Conservation (phyloP, 345 rosid genomes). For the Eucalyptus erythrocorys region DNA sequence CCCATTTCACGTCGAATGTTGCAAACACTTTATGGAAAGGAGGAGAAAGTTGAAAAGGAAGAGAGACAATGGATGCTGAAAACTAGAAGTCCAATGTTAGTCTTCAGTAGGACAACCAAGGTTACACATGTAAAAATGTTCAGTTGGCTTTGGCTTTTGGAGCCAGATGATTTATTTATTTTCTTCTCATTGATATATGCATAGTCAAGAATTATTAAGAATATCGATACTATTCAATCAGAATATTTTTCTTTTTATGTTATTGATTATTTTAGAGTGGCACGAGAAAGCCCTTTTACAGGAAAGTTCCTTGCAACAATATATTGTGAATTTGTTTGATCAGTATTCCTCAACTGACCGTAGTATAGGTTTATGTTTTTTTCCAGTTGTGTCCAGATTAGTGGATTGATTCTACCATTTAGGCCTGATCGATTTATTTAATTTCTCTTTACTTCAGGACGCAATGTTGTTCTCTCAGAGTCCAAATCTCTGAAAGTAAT, state of each 20-base stretch:
- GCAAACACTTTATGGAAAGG: neutral
- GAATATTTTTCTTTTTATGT: neutral
- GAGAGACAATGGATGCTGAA: neutral
- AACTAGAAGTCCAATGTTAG: neutral
- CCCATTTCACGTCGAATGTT: neutral
- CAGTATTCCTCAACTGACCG: neutral
- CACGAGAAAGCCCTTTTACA: neutral
- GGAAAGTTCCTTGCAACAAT: neutral
- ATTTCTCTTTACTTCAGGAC: slow-evolving; percentile 29
- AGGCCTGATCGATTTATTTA: neutral
- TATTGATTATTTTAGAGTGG: neutral
- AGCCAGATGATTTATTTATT: neutral
- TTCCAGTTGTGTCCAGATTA: neutral
- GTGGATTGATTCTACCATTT: neutral
- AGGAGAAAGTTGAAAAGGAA: neutral
- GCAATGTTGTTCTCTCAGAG: slow-evolving; percentile 69
- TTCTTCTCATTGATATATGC: neutral
- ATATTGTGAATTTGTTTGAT: neutral
- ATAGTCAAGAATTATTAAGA: neutral
- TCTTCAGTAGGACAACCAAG: neutral
- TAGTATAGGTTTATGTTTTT: neutral
- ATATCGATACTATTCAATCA: neutral
- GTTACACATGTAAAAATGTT: neutral
- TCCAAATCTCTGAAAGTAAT: slow-evolving; percentile 44
- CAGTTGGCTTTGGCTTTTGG: neutral